Percentiles rank a stretch among this genome's conserved stretches.
Evolutionary conservation across 108 stramenopile genomes (phyloP).

Genomic region (Cyclostephanos tholiformis): DNA sequence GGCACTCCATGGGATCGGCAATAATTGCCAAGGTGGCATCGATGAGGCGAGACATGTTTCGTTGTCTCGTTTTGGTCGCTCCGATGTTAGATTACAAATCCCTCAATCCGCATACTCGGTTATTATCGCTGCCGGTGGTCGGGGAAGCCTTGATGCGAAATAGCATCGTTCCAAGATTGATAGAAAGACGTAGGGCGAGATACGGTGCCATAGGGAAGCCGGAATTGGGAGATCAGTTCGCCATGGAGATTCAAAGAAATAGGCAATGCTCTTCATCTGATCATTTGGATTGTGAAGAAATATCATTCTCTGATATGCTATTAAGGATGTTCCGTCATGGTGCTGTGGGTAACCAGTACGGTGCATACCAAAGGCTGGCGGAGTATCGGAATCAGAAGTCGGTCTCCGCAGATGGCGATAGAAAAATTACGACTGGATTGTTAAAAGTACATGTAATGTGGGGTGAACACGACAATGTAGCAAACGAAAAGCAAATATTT

Average conservation of each 20-base stretch:
- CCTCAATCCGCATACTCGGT: constrained; percentile 16
- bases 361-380: constrained; percentile 7
- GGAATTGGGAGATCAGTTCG: constrained; percentile 14
- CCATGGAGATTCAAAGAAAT: not conserved
- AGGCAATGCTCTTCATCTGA: not conserved
- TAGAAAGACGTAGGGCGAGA: constrained; percentile 9
- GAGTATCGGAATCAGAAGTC: not conserved
- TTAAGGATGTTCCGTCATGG: constrained; percentile 28
- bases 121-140: constrained; percentile 15
- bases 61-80: constrained; percentile 8
- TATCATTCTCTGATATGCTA: constrained; percentile 15
- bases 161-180: constrained; percentile 22
- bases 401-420: not conserved
- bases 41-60: not conserved
- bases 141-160: constrained; percentile 21
- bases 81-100: constrained; percentile 25
- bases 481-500: constrained; percentile 5
- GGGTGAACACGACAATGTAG: constrained; percentile 12
- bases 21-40: constrained; percentile 17
- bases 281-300: not conserved
- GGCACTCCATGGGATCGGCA: constrained; percentile 27
- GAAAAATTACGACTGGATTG: not conserved
- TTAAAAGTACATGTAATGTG: constrained; percentile 16
- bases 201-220: constrained; percentile 18
- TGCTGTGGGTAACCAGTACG: constrained; percentile 17